Evolutionary conservation across 768 basidiomycete species (phyloP), one percentile per base, ranked within the genome.

Genomic region (Russula sp.): DNA sequence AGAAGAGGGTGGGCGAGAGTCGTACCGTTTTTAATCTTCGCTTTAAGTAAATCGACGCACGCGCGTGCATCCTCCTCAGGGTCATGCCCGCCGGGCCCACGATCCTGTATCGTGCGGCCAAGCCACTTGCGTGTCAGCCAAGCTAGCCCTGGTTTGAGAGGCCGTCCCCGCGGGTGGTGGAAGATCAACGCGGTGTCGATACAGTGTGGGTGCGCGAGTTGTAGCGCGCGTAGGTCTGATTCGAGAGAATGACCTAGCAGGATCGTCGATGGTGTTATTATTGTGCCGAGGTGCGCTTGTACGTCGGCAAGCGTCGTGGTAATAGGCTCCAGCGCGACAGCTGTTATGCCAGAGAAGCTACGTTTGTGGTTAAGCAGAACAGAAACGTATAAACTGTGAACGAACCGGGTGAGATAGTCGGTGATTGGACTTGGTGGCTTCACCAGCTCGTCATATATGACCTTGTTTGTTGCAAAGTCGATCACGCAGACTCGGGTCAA

Each of bases 221-320:
- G 22, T 27, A 27, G 83, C 0, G 93, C 92, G 68, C 83, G 84
- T 34, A 99, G 82, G 71, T 99, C 96, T 16, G 91, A 94, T 77
- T 97, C 95, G 56, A 98, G 85, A 6, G 94, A 98, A 73, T 99
- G 96, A 0, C 96, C 96, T 16, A 98, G 77, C 22, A 99, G 86
- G 69, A 96, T 88, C 16, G 89, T 85, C 0, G 83, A 87, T 0
- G 76, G 84, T 62, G 75, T 78, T 0, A 91, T 82, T 31, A 91
- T 73, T 8, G 79, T 74, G 55, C 91, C 75, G 35, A 96, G 72
- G 57, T 86, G 81, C 0, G 78, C 68, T 75, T 98, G 96, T 7
- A 96, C 88, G 68, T 94, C 78, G 0, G 84, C 73, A 14, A 94
- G 82, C 0, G 91, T 91, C 0, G 91, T 94, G 0, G 85, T 94